phyloP scores from a whole-genome alignment of 495 filamentous ascomycete species.

The Tuber melanosporum region DNA sequence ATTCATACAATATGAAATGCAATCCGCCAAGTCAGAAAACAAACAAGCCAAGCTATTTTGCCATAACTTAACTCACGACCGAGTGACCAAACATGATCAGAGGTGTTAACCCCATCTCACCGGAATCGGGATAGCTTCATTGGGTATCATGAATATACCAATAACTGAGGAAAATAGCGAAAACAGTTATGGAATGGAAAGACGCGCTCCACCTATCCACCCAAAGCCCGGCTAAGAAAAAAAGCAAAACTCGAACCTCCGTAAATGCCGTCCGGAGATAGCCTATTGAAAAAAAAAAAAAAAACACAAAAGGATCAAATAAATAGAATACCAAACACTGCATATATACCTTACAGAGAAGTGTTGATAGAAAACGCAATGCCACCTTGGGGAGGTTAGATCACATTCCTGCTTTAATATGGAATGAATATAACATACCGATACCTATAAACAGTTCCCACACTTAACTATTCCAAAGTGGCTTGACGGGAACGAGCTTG shows the following conservation, averaged over 20 bases:
- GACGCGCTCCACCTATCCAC: not conserved
- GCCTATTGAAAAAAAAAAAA: not conserved
- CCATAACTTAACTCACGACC: not conserved
- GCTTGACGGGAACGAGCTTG: not conserved
- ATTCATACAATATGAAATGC: not conserved
- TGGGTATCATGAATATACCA: not conserved
- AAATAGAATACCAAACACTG: not conserved
- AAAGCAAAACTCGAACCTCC: not conserved
- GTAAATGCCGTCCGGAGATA: not conserved
- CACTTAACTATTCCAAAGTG: not conserved
- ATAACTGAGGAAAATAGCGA: not conserved
- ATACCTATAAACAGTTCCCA: not conserved
- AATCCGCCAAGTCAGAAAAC: not conserved
- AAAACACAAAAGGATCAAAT: not conserved
- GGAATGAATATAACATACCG: not conserved
- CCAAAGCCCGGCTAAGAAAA: not conserved
- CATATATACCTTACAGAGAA: not conserved
- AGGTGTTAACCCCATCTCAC: not conserved
- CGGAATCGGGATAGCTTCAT: not conserved
- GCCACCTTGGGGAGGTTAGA: not conserved
- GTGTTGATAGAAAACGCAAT: not conserved
- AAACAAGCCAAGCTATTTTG: not conserved
- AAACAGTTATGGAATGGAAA: not conserved
- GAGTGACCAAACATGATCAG: not conserved
- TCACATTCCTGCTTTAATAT: not conserved